These are phyloP conservation scores for Sarcocystis neurona DNA, from an alignment of 169 alveolate genomes.

Conservation along the genomic window DNA sequence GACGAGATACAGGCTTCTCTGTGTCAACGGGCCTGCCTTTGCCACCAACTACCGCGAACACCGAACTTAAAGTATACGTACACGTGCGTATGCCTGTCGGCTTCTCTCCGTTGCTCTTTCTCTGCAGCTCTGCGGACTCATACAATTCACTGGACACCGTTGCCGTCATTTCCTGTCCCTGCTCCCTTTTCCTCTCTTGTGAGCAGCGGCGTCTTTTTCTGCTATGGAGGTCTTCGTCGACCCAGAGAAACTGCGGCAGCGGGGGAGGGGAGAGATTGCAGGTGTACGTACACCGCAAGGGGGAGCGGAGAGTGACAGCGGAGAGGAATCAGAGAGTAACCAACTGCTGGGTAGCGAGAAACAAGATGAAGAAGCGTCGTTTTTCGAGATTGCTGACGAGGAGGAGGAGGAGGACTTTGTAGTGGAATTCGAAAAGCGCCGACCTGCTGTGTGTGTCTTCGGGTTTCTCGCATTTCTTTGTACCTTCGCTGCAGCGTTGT, in stretches of 20 bases:
- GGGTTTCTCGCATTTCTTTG: not conserved
- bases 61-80: too few relatives aligned
- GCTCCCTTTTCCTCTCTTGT: not conserved
- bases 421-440: not conserved
- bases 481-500: too few relatives aligned
- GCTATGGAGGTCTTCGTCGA: conserved; percentile 13
- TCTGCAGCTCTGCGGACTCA: too few relatives aligned
- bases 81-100: too few relatives aligned
- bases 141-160: too few relatives aligned
- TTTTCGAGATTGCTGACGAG: not conserved
- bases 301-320: not conserved
- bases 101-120: too few relatives aligned
- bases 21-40: too few relatives aligned
- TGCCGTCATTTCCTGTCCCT: not conserved
- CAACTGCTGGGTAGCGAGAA: not conserved
- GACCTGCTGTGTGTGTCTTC: not conserved
- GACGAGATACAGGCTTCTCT: too few relatives aligned
- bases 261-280: too few relatives aligned
- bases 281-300: too few relatives aligned
- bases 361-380: not conserved
- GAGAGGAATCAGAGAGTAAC: not conserved
- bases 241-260: too few relatives aligned
- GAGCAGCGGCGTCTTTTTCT: not conserved
- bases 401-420: not conserved
- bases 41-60: too few relatives aligned